Percentiles rank a stretch among this genome's conserved stretches.
Conservation (phyloP, 2,329 filamentous ascomycete species). For the Emericellopsis cladophorae region DNA sequence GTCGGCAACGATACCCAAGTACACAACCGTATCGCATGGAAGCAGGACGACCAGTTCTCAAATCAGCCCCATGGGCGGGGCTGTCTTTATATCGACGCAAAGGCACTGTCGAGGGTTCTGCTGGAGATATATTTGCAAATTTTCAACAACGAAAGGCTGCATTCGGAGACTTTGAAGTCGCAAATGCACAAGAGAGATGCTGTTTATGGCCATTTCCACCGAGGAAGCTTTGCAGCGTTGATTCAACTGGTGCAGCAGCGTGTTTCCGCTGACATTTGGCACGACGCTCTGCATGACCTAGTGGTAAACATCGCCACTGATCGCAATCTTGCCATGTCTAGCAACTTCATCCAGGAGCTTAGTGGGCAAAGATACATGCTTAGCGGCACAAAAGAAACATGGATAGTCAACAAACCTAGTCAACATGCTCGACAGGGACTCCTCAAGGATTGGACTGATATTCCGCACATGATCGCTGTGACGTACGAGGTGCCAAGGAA, state of each 20-base stretch:
- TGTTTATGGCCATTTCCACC: slow-evolving; percentile 19
- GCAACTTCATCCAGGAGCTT: slow-evolving; percentile 21
- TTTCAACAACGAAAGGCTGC: slow-evolving; percentile 26
- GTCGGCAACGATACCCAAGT: slow-evolving; percentile 9
- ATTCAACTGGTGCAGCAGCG: slow-evolving; percentile 21
- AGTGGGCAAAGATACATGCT: slow-evolving; percentile 20
- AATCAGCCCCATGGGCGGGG: slow-evolving; percentile 7
- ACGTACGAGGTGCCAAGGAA: slow-evolving; percentile 20
- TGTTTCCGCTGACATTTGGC: slow-evolving; percentile 19
- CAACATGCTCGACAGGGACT: slow-evolving; percentile 8
- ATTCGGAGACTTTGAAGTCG: slow-evolving; percentile 2
- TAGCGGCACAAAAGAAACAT: slow-evolving; percentile 17
- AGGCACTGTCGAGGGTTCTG: slow-evolving; percentile 23
- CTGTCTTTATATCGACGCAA: slow-evolving; percentile 18
- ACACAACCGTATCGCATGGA: slow-evolving; percentile 21
- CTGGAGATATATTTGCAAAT: slow-evolving; percentile 29
- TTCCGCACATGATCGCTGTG: slow-evolving; percentile 22
- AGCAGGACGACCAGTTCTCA: slow-evolving; percentile 18
- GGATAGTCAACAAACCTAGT: slow-evolving; percentile 12
- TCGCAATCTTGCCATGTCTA: slow-evolving; percentile 12
- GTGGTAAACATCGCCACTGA: slow-evolving; percentile 17
- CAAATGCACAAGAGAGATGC: slow-evolving; percentile 3
- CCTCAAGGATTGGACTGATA: slow-evolving; percentile 22
- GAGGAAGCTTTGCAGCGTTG: slow-evolving; percentile 24
- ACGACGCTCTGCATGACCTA: slow-evolving; percentile 13